phyloP scores from a whole-genome alignment of 345 rosid species.

The Euphorbia lathyris region DNA sequence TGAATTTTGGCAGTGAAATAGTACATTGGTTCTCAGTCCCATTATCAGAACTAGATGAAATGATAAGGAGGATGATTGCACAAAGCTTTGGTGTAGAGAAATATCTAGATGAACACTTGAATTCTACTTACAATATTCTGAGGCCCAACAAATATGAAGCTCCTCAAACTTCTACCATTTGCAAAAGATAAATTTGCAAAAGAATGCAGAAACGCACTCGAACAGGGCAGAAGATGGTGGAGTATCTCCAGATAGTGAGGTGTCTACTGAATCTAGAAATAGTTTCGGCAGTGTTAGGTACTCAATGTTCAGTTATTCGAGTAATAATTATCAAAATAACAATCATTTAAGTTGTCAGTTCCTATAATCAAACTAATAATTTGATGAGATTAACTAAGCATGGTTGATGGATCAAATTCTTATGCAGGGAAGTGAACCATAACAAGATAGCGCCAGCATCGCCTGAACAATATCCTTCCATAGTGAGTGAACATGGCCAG shows the following conservation, averaged over 20 bases:
- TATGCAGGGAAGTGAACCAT: no score
- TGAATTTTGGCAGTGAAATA: constrained; percentile 25
- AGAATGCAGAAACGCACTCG: constrained; percentile 16
- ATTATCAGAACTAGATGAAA: constrained; percentile 40
- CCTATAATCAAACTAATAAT: not conserved
- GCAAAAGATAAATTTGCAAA: constrained; percentile 31
- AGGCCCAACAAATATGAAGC: constrained; percentile 44
- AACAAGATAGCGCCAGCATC: no score
- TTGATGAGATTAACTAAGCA: no score
- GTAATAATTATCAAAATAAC: no score
- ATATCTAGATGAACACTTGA: constrained; percentile 30
- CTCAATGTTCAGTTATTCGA: not conserved
- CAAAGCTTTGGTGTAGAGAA: constrained; percentile 48
- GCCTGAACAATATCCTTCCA: constrained; percentile 21
- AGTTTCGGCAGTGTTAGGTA: constrained; percentile 41
- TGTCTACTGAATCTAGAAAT: constrained; percentile 28
- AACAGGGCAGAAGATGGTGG: constrained; percentile 16
- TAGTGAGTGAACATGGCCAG: constrained; percentile 14
- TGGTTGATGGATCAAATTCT: no score
- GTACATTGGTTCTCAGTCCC: constrained; percentile 24
- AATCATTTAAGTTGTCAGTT: no score
- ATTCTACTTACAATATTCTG: constrained; percentile 40
- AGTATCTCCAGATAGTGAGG: constrained; percentile 28
- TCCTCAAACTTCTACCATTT: constrained; percentile 18
- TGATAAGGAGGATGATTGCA: constrained; percentile 49